These are phyloP conservation scores for Cryptosporidium ubiquitum DNA, from an alignment of 169 alveolate genomes.

Conservation along the genomic window DNA sequence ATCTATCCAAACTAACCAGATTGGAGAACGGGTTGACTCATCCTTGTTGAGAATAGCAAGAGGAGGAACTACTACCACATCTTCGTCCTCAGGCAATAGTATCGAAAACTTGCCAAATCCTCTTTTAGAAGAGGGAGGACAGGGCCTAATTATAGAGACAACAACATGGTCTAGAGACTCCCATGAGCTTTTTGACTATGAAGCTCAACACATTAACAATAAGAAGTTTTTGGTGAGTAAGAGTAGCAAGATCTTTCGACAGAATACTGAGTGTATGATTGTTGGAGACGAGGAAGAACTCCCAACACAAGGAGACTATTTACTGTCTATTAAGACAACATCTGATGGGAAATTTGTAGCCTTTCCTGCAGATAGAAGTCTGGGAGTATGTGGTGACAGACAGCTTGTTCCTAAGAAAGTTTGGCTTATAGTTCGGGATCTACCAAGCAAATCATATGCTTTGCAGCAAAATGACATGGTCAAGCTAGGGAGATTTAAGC, in stretches of 20 bases:
- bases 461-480: slow-evolving; percentile 92
- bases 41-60: slow-evolving; percentile 7
- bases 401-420: slow-evolving; percentile 85
- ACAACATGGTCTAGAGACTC: slow-evolving; percentile 95
- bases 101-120: slow-evolving; percentile 29
- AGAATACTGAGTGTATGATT: slow-evolving; percentile 61
- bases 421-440: slow-evolving; percentile 90
- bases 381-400: slow-evolving; percentile 39
- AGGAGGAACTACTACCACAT: slow-evolving; percentile 58
- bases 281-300: slow-evolving; percentile 67
- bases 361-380: slow-evolving; percentile 71
- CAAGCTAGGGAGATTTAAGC: slow-evolving; percentile 92
- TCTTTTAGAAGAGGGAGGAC: neutral
- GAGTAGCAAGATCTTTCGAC: slow-evolving; percentile 62
- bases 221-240: slow-evolving; percentile 77
- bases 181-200: slow-evolving; percentile 95
- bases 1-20: neutral
- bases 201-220: slow-evolving; percentile 87
- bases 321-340: slow-evolving; percentile 57
- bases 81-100: slow-evolving; percentile 71
- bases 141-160: slow-evolving; percentile 78
- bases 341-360: slow-evolving; percentile 69
- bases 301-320: slow-evolving; percentile 65
- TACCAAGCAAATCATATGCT: slow-evolving; percentile 85
- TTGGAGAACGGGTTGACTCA: neutral